phyloP scores from a whole-genome alignment of 140 eudicot species.

The Erigeron philadelphicus region DNA sequence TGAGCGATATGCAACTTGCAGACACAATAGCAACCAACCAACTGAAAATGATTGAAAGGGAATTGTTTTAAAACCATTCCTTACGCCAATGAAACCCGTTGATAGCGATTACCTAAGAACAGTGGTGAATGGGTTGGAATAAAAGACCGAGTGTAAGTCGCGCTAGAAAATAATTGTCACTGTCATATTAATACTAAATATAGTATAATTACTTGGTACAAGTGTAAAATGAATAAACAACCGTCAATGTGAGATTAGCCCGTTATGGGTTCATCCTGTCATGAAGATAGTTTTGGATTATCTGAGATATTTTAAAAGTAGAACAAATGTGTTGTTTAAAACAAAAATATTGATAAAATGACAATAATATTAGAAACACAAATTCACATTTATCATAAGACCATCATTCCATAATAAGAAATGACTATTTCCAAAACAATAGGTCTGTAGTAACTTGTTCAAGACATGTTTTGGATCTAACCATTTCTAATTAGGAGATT shows the following conservation, averaged over 20 bases:
- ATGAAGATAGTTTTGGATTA: too few relatives aligned
- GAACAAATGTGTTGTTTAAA: too few relatives aligned
- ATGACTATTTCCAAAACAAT: background rate
- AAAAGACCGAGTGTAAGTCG: background rate
- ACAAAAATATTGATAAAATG: too few relatives aligned
- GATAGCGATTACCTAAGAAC: background rate
- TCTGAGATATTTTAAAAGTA: too few relatives aligned
- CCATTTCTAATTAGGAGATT: constrained; percentile 23
- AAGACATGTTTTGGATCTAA: constrained; percentile 24
- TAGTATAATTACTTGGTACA: too few relatives aligned
- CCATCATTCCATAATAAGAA: background rate
- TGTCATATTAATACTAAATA: too few relatives aligned
- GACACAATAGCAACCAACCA: background rate
- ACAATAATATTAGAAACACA: background rate
- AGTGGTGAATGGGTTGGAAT: background rate
- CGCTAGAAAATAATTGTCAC: background rate
- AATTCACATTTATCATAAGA: constrained; percentile 3
- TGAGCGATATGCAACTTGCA: background rate
- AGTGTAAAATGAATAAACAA: too few relatives aligned
- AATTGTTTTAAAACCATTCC: background rate
- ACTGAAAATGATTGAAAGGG: background rate
- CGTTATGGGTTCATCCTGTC: too few relatives aligned
- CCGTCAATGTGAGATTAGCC: too few relatives aligned
- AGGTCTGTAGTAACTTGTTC: background rate
- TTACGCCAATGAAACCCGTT: background rate